Conservation (phyloP, 169 alveolate genomes). For the Plasmodium coatneyi region DNA sequence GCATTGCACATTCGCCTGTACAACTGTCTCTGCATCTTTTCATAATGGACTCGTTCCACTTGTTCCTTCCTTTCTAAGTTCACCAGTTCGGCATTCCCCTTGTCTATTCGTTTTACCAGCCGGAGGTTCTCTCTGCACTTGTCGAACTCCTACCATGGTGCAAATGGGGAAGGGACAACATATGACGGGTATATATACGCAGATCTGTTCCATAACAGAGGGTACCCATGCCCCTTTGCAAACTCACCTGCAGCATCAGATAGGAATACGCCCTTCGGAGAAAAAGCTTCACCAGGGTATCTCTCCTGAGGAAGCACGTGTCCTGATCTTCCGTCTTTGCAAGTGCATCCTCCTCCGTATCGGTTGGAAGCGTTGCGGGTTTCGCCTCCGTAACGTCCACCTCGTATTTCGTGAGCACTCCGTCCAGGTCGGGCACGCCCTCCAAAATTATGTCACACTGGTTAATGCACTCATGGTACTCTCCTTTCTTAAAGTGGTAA, state of each 20-base stretch:
- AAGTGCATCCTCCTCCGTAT: neutral
- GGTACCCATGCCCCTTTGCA: neutral
- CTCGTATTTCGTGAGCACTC: neutral
- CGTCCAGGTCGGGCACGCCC: constrained; percentile 16
- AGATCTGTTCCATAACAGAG: neutral
- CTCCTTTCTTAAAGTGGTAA: constrained; percentile 52
- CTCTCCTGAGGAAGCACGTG: constrained; percentile 13
- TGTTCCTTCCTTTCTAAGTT: constrained; percentile 22
- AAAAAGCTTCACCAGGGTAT: constrained; percentile 45
- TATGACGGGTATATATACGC: neutral
- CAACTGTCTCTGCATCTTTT: constrained; percentile 31
- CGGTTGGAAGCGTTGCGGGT: neutral
- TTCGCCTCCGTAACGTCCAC: neutral
- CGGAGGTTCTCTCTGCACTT: constrained; percentile 26
- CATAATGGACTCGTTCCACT: constrained; percentile 10
- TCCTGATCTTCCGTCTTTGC: neutral
- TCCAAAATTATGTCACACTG: constrained; percentile 59
- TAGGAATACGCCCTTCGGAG: constrained; percentile 39
- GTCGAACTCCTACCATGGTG: constrained; percentile 28
- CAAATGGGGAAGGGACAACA: neutral
- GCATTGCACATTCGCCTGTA: constrained; percentile 49
- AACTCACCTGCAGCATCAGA: constrained; percentile 30
- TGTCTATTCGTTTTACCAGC: constrained; percentile 15
- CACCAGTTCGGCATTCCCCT: constrained; percentile 10
- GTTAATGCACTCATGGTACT: constrained; percentile 51